phyloP scores from a whole-genome alignment of 352 stramenopile genomes.

The Pythium dissimile region DNA sequence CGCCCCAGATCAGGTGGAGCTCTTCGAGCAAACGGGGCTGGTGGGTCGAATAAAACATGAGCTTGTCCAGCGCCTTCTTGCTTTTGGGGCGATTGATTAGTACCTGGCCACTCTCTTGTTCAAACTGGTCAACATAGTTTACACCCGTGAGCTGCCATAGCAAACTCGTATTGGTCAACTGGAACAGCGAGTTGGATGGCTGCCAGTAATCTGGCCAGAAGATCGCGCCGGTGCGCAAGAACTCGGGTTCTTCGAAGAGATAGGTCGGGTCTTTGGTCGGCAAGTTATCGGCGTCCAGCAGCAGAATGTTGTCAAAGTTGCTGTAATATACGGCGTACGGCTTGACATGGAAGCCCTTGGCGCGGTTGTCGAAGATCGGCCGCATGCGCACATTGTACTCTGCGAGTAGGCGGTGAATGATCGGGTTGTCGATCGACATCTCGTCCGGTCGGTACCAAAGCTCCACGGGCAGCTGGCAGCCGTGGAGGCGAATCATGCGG shows the following conservation, averaged over 20 bases:
- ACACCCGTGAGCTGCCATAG: conserved; percentile 78
- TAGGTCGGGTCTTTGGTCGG: conserved; percentile 79
- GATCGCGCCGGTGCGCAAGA: conserved; percentile 66
- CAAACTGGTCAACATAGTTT: conserved; percentile 74
- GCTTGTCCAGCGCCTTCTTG: conserved; percentile 73
- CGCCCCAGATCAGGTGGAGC: conserved; percentile 80
- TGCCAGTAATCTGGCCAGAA: conserved; percentile 89
- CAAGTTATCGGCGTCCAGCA: conserved; percentile 83
- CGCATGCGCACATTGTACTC: conserved; percentile 77
- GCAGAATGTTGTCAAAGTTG: conserved; percentile 79
- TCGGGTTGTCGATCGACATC: conserved; percentile 80
- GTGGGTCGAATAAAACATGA: conserved; percentile 85
- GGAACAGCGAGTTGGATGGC: conserved; percentile 76
- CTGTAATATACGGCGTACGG: conserved; percentile 85
- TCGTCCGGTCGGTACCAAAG: conserved; percentile 85
- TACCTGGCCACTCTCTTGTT: conserved; percentile 86
- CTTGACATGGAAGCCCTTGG: conserved; percentile 81
- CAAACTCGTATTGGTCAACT: conserved; percentile 67
- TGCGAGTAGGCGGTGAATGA: conserved; percentile 63
- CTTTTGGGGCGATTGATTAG: conserved; percentile 78
- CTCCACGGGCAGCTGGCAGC: conserved; percentile 75
- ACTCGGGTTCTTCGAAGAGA: conserved; percentile 78
- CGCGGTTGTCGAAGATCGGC: conserved; percentile 72
- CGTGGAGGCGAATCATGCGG: conserved; percentile 68
- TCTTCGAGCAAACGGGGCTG: conserved; percentile 63